A percentile compares a stretch with the other conserved stretches of the same genome.
These are phyloP conservation scores for Glycyrrhiza uralensis DNA, from an alignment of 306 rosid species.

Conservation along the genomic window DNA sequence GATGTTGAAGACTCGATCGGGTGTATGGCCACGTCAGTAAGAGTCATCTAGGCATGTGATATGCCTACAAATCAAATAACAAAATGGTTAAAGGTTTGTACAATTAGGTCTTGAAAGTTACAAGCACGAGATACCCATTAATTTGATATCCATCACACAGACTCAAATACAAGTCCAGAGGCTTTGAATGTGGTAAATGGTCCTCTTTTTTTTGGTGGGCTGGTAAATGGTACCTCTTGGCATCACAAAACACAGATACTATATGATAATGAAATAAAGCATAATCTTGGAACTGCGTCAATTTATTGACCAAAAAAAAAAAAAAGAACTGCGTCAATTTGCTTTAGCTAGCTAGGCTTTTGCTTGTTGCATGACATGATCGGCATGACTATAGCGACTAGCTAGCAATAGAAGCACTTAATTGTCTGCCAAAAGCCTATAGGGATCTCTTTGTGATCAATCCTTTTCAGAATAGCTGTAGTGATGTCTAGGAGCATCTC, in stretches of 20 bases:
- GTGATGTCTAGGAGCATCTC: too few species aligned
- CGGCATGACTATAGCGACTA: too few species aligned
- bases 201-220: too few species aligned
- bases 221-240: too few species aligned
- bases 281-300: not conserved
- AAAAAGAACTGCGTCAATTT: too few species aligned
- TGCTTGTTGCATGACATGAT: too few species aligned
- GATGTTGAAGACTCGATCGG: slow-evolving; percentile 27
- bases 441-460: too few species aligned
- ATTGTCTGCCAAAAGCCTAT: too few species aligned
- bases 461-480: too few species aligned
- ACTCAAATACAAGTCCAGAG: slow-evolving; percentile 13
- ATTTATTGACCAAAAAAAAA: too few species aligned
- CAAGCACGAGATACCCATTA: slow-evolving; percentile 4
- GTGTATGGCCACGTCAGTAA: not conserved
- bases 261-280: not conserved
- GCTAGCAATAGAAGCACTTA: too few species aligned
- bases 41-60: not conserved
- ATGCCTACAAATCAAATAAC: slow-evolving; percentile 7
- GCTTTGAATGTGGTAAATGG: slow-evolving; percentile 28
- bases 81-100: not conserved
- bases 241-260: not conserved
- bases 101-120: not conserved
- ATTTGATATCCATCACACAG: slow-evolving; percentile 4
- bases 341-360: too few species aligned